These are phyloP conservation scores for Pulveroboletus frians DNA, from an alignment of 768 basidiomycete species.

Conservation along the genomic window DNA sequence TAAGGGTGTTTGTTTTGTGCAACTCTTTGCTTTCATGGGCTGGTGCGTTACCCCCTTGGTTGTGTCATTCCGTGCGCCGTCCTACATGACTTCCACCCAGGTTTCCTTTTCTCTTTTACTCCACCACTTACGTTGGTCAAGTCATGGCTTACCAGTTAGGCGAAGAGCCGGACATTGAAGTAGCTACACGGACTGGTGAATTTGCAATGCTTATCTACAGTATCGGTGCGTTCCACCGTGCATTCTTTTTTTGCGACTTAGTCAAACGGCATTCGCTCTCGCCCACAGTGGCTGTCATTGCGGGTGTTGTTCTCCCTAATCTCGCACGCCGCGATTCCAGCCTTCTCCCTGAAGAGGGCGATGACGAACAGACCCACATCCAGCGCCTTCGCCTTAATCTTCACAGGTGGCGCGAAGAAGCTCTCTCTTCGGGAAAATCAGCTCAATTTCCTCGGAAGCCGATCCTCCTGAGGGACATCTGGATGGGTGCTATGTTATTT, in stretches of 20 bases:
- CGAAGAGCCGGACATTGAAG: conserved; percentile 71
- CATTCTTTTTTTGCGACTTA: not conserved
- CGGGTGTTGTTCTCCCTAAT: conserved; percentile 77
- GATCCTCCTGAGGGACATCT: conserved; percentile 87
- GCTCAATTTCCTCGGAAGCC: conserved; percentile 83
- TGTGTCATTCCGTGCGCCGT: conserved; percentile 4
- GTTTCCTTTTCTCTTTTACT: conserved; percentile 95
- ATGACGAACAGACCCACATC: conserved; percentile 70
- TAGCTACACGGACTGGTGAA: conserved; percentile 82
- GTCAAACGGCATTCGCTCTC: not conserved
- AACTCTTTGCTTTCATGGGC: conserved; percentile 95
- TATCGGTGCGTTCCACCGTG: conserved; percentile 49
- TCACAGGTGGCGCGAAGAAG: conserved; percentile 80
- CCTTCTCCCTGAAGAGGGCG: conserved; percentile 62
- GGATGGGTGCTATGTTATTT: conserved; percentile 81
- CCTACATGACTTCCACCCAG: conserved; percentile 31
- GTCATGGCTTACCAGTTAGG: conserved; percentile 80
- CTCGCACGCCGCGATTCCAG: conserved; percentile 78
- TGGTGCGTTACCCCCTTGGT: conserved; percentile 48
- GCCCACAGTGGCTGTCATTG: conserved; percentile 70
- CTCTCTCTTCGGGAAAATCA: conserved; percentile 66
- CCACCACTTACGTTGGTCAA: conserved; percentile 92
- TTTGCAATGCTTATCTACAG: conserved; percentile 89
- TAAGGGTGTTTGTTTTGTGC: conserved; percentile 85
- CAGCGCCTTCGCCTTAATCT: conserved; percentile 66